phyloP scores from a whole-genome alignment of 2,329 filamentous ascomycete species.

The Epichloe aotearoae region DNA sequence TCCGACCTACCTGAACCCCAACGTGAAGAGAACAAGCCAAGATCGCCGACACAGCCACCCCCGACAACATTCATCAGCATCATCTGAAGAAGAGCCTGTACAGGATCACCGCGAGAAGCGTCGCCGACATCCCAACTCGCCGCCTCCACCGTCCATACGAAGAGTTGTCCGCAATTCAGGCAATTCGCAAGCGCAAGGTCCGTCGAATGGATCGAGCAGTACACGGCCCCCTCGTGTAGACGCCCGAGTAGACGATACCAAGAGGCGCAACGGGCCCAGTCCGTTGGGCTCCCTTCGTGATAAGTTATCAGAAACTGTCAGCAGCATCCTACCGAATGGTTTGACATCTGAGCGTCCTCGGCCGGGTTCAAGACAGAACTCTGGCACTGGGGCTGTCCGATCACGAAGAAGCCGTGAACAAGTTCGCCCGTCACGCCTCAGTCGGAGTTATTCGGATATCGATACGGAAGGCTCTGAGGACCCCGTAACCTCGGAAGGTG shows the following conservation, averaged over 20 bases:
- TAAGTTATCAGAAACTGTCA: conserved; percentile 31
- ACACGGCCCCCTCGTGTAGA: conserved; percentile 23
- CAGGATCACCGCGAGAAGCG: conserved; percentile 12
- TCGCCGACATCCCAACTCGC: conserved; percentile 13
- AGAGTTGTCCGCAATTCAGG: conserved; percentile 18
- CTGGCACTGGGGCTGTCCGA: conserved; percentile 18
- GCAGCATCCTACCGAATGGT: conserved; percentile 28
- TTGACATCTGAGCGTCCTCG: conserved; percentile 22
- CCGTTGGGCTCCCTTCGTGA: conserved; percentile 28
- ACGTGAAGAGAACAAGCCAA: conserved; percentile 17
- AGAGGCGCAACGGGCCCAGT: conserved; percentile 22
- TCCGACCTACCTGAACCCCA: conserved; percentile 22
- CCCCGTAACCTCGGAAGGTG: conserved; percentile 20
- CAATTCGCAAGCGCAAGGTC: conserved; percentile 16
- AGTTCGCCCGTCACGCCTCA: conserved; percentile 26
- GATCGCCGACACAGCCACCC: conserved; percentile 37
- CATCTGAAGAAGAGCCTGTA: conserved; percentile 28
- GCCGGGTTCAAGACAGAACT: conserved; percentile 21
- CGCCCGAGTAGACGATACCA: conserved; percentile 22
- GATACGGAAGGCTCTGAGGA: conserved; percentile 24
- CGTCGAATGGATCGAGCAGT: conserved; percentile 11
- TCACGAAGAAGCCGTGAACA: conserved; percentile 27
- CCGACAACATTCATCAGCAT: conserved; percentile 26
- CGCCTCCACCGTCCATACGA: conserved; percentile 20
- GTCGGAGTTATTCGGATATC: conserved; percentile 28